Evolutionary conservation across 2,329 filamentous ascomycete species (phyloP).

Genomic region (Alternaria sp.): DNA sequence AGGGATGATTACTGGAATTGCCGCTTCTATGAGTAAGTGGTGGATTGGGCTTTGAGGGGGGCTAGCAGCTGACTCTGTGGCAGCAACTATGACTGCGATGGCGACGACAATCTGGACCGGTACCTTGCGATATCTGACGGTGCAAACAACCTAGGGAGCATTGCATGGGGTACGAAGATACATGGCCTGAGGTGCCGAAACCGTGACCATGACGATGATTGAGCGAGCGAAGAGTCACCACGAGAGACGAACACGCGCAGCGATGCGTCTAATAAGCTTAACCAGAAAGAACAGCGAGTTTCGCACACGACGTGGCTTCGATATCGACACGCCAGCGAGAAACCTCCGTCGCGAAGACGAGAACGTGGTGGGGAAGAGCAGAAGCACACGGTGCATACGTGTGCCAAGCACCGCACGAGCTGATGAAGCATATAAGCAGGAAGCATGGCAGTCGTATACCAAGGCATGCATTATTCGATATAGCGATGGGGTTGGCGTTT

Average conservation of each 20-base stretch:
- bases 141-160: conserved; percentile 43
- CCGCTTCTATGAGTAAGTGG: conserved; percentile 45
- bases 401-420: not conserved
- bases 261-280: not conserved
- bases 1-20: conserved; percentile 46
- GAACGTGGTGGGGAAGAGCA: not conserved
- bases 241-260: not conserved
- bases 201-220: conserved; percentile 16
- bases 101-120: conserved; percentile 24
- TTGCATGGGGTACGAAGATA: conserved; percentile 40
- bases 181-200: conserved; percentile 40
- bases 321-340: not conserved
- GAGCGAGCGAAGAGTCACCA: not conserved
- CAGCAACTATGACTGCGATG: conserved; percentile 45
- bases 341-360: not conserved
- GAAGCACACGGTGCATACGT: not conserved
- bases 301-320: not conserved
- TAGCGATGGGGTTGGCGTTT: not conserved
- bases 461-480: not conserved
- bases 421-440: not conserved
- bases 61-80: not conserved
- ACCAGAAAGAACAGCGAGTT: not conserved
- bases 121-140: conserved; percentile 40
- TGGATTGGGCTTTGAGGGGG: not conserved
- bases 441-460: not conserved